These are phyloP conservation scores for Gnaphalium uliginosum DNA, from an alignment of 129 eudicot genomes.

Conservation along the genomic window DNA sequence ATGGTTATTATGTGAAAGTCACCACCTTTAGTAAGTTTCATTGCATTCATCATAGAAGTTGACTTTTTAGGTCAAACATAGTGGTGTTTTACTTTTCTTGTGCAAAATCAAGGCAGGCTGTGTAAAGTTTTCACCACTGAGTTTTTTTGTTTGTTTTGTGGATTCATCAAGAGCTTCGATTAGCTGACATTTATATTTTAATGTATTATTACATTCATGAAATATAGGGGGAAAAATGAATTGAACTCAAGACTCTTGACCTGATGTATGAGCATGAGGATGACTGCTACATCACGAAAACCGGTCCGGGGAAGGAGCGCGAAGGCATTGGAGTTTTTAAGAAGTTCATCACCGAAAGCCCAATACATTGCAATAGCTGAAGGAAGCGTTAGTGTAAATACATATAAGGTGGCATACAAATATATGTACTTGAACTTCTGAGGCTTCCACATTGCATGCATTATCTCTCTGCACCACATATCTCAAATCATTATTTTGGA, in stretches of 20 bases:
- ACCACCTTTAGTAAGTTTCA: background rate
- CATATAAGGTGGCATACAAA: constrained; percentile 64
- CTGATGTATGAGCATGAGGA: constrained; percentile 84
- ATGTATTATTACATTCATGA: background rate
- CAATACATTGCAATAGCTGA: constrained; percentile 71
- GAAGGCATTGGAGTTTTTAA: constrained; percentile 64
- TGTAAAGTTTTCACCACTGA: background rate
- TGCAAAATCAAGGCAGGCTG: background rate
- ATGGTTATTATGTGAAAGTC: background rate
- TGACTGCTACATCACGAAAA: constrained; percentile 66
- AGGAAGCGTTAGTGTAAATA: constrained; percentile 69
- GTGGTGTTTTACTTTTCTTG: background rate
- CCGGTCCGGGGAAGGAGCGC: constrained; percentile 57
- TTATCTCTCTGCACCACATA: constrained; percentile 49
- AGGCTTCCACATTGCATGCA: constrained; percentile 81
- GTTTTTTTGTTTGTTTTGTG: background rate
- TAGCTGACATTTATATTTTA: background rate
- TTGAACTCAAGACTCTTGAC: constrained; percentile 9
- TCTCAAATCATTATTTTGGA: background rate
- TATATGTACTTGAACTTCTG: constrained; percentile 71
- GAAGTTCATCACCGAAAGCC: constrained; percentile 83
- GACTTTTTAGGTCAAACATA: background rate
- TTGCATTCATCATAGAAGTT: background rate
- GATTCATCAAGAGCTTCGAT: background rate
- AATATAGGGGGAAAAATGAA: background rate